Evolutionary conservation across 2,329 filamentous ascomycete species (phyloP), one percentile per base, ranked within the genome.

Genomic region (Trichoderma asperellum): DNA sequence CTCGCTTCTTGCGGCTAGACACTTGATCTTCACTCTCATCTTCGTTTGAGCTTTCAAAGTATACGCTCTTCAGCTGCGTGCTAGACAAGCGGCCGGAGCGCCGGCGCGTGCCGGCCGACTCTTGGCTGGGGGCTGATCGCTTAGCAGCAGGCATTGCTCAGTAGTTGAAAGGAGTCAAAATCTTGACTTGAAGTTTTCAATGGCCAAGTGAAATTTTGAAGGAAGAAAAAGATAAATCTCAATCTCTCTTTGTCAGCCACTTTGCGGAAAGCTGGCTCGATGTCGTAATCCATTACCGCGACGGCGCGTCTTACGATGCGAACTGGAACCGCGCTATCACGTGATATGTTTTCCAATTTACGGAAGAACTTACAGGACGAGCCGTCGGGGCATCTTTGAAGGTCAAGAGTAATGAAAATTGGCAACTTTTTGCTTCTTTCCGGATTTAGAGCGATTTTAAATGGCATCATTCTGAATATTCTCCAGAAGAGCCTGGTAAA

Each of bases 31-130:
- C 64, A n/a, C 5, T 71, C 70, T 75, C 73, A 0, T 77, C 75
- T 2, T 76, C 74, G 3, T 77, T 75, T 12, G 77, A 74, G 62
- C 70, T 75, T 69, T 86, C 85, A 73, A 87, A 87, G 74, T 87
- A 88, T 21, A 77, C 78, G 77, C 85, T 87, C 78, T 82, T 87
- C 72, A 81, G 78, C 24, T 80, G 78, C 32, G 81, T 81, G 74
- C 78, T 81, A 21, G 81, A 81, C 47, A 84, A 74, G 56, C 86
- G 85, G 27, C 79, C 74, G 6, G 86, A 88, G 62, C 83, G 81
- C n/a, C 84, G 81, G 21, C 83, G 82, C 16, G 77, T 71, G 68
- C 78, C 75, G 27, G 74, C 73, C 5, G 73, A 40, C n/a, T 63
- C 68, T 4, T 77, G 71, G 16, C 76, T 77, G 7, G 76, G 69